phyloP scores from a whole-genome alignment of 352 stramenopile species.

The Pythium myriotylum region DNA sequence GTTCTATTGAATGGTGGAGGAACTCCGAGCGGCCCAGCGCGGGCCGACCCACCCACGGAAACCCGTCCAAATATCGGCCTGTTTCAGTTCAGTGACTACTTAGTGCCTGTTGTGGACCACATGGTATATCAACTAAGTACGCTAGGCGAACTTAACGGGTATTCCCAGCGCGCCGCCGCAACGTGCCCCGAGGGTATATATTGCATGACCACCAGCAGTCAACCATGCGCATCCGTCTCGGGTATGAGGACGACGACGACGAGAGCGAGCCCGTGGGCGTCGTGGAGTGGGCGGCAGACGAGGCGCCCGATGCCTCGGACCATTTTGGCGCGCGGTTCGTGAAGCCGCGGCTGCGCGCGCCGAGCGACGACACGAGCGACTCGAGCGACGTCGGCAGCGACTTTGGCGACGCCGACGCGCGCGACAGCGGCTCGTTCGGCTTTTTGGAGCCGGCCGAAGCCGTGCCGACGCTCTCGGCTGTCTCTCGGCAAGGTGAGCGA shows the following conservation, averaged over 20 bases:
- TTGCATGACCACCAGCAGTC: neutral
- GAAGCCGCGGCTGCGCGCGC: conserved; percentile 42
- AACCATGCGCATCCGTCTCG: conserved; percentile 59
- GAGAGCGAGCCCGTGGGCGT: conserved; percentile 14
- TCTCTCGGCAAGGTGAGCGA: conserved; percentile 41
- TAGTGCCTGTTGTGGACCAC: conserved; percentile 30
- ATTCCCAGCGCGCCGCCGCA: no score
- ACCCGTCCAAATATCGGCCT: conserved; percentile 13
- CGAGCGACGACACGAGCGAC: conserved; percentile 47
- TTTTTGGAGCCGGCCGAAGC: conserved; percentile 20
- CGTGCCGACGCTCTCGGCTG: conserved; percentile 26
- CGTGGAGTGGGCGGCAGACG: conserved; percentile 1
- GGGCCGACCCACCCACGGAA: conserved; percentile 14
- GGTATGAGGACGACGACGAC: conserved; percentile 30
- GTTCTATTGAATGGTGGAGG: conserved; percentile 36
- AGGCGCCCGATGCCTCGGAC: neutral
- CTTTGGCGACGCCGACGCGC: conserved; percentile 17
- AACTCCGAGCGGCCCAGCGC: conserved; percentile 22
- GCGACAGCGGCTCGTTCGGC: conserved; percentile 16
- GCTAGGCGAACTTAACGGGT: conserved; percentile 27
- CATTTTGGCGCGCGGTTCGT: conserved; percentile 15
- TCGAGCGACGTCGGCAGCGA: conserved; percentile 44
- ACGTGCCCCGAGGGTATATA: no score
- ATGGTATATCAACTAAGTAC: conserved; percentile 20
- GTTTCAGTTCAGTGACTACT: conserved; percentile 14